Percentiles rank a stretch among this genome's conserved stretches.
Conservation (phyloP, 1,284 basidiomycete species). For the Porphyrellus sp. region DNA sequence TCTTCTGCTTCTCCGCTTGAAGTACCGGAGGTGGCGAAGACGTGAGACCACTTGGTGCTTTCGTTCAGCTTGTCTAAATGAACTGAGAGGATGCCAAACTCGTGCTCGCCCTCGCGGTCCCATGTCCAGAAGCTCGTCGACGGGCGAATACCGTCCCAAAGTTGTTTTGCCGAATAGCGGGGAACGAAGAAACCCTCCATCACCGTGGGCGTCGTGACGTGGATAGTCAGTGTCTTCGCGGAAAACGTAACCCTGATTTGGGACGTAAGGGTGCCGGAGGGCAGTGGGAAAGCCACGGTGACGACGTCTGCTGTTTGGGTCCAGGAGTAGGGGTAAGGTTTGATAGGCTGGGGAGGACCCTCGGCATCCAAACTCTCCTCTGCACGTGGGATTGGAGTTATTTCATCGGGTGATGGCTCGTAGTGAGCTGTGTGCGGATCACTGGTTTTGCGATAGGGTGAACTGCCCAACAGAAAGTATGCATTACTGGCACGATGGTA, state of each 20-base stretch:
- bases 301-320: conserved; percentile 81
- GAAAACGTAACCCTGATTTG: conserved; percentile 69
- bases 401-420: conserved; percentile 60
- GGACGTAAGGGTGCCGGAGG: conserved; percentile 59
- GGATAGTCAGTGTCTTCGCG: conserved; percentile 61
- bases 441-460: conserved; percentile 45
- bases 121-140: conserved; percentile 85
- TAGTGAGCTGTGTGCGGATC: conserved; percentile 38
- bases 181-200: conserved; percentile 46
- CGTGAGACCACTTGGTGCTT: conserved; percentile 79
- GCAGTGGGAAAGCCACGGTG: conserved; percentile 80
- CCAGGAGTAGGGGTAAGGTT: conserved; percentile 84
- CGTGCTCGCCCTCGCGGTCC: conserved; percentile 67
- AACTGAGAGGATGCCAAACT: conserved; percentile 71
- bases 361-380: conserved; percentile 51
- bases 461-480: conserved; percentile 59
- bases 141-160: conserved; percentile 76
- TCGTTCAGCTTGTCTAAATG: conserved; percentile 82
- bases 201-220: conserved; percentile 43
- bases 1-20: conserved; percentile 43
- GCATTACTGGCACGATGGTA: conserved; percentile 46
- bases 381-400: conserved; percentile 61
- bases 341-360: conserved; percentile 31
- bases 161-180: conserved; percentile 56
- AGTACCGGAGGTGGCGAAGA: conserved; percentile 57